Evolutionary conservation across 2,329 filamentous ascomycete genomes (phyloP).

Genomic region (Neofusicoccum parvum): DNA sequence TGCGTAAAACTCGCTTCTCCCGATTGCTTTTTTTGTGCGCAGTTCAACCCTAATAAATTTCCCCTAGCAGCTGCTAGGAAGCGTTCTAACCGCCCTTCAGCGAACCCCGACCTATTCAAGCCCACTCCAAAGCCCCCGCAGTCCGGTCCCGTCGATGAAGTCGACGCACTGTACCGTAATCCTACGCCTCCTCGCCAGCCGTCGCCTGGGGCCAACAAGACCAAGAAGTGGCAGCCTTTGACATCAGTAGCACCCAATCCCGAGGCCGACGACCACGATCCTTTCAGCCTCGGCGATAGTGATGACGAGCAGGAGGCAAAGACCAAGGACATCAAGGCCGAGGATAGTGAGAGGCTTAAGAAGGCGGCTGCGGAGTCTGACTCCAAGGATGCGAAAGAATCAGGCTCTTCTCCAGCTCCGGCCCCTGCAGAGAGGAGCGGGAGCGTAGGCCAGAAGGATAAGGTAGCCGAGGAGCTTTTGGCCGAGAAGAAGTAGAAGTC

Average conservation of each 20-base stretch:
- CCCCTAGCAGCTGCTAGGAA: slow-evolving; percentile 50
- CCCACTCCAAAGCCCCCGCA: slow-evolving; percentile 59
- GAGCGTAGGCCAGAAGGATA: slow-evolving; percentile 48
- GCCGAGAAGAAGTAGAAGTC: slow-evolving; percentile 15
- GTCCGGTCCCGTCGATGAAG: slow-evolving; percentile 73
- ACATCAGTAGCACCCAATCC: slow-evolving; percentile 82
- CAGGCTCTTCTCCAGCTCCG: slow-evolving; percentile 13
- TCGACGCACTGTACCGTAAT: slow-evolving; percentile 69
- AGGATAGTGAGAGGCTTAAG: slow-evolving; percentile 56
- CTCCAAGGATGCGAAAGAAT: slow-evolving; percentile 31
- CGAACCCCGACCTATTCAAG: slow-evolving; percentile 82
- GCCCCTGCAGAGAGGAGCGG: slow-evolving; percentile 44
- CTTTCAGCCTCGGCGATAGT: slow-evolving; percentile 93
- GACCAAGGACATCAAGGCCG: slow-evolving; percentile 60
- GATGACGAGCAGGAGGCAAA: slow-evolving; percentile 87
- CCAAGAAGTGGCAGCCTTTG: slow-evolving; percentile 96
- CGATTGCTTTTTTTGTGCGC: not conserved
- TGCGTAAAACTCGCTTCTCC: slow-evolving; percentile 27
- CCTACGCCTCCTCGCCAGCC: slow-evolving; percentile 35
- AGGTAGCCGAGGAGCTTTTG: slow-evolving; percentile 49
- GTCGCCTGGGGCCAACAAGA: slow-evolving; percentile 53
- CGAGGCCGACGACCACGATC: slow-evolving; percentile 81
- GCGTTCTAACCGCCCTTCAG: slow-evolving; percentile 65
- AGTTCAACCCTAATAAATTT: slow-evolving; percentile 28
- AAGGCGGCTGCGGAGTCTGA: slow-evolving; percentile 54